Evolutionary conservation across 371 early-diverging fungal genomes (phyloP).

Genomic region (Syncephalastrum racemosum): DNA sequence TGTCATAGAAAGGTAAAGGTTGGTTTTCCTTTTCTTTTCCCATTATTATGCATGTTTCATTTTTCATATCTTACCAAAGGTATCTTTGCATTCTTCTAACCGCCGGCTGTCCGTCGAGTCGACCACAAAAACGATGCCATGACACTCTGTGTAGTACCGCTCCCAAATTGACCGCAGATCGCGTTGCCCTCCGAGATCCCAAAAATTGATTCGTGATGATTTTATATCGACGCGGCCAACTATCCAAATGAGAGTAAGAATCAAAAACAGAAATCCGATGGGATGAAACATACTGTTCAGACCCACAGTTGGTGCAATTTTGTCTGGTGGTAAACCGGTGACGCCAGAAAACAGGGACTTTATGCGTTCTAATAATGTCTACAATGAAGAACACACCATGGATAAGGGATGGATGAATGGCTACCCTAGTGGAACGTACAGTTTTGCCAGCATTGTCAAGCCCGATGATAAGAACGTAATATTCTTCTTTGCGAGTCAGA

Average conservation of each 20-base stretch:
- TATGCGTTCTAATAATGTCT: constrained; percentile 85
- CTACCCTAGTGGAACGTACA: constrained; percentile 38
- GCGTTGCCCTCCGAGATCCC: constrained; percentile 94
- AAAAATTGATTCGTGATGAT: constrained; percentile 75
- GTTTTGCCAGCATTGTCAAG: constrained; percentile 97
- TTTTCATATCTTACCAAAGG: constrained; percentile 66
- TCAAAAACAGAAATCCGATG: no score
- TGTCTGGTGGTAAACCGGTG: constrained; percentile 79
- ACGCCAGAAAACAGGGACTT: constrained; percentile 74
- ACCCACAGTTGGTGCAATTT: constrained; percentile 94
- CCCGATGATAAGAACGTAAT: constrained; percentile 91
- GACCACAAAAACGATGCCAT: constrained; percentile 91
- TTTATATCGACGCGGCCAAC: constrained; percentile 81
- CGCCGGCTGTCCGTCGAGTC: constrained; percentile 83
- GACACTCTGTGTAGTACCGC: constrained; percentile 92
- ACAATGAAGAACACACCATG: background rate
- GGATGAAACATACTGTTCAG: constrained; percentile 71
- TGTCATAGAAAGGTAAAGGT: constrained; percentile 15
- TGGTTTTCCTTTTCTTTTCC: background rate
- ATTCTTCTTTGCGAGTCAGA: constrained; percentile 86
- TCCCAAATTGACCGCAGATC: constrained; percentile 92
- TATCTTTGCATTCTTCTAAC: constrained; percentile 77
- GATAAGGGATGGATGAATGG: background rate
- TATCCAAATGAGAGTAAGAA: constrained; percentile 22
- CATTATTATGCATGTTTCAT: background rate